Percentiles rank a stretch among this genome's conserved stretches.
phyloP scores from a whole-genome alignment of 2,329 filamentous ascomycete genomes.

The Pseudogymnoascus sp. region DNA sequence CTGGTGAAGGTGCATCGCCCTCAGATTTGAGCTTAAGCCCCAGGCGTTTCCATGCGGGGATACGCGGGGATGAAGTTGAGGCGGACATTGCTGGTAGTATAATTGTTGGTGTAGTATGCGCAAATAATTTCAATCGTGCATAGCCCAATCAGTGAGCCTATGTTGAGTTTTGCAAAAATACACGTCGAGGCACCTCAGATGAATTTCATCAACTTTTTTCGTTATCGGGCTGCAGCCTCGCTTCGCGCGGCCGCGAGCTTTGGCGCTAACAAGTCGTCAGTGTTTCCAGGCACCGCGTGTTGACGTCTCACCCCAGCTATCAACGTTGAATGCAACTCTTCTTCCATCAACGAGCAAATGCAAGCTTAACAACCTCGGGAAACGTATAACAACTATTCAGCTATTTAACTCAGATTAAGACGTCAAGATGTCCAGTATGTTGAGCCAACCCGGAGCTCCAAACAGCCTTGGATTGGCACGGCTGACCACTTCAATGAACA shows the following conservation, averaged over 20 bases:
- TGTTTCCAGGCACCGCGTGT: constrained; percentile 10
- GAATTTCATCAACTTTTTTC: constrained; percentile 8
- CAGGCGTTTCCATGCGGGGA: constrained; percentile 54
- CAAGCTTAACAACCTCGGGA: not conserved
- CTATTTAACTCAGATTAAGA: not conserved
- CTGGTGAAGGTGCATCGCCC: constrained; percentile 27
- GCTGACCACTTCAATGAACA: constrained; percentile 32
- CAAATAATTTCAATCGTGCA: constrained; percentile 3
- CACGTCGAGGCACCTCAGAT: not conserved
- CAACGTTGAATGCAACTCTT: constrained; percentile 1
- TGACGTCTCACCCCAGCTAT: constrained; percentile 11
- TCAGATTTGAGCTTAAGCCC: constrained; percentile 53
- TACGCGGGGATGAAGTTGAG: constrained; percentile 19
- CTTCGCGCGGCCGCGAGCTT: constrained; percentile 10
- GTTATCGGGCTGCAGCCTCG: constrained; percentile 10
- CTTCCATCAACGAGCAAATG: not conserved
- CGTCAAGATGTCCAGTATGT: constrained; percentile 33
- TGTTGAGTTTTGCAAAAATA: constrained; percentile 6
- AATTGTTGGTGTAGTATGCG: constrained; percentile 4
- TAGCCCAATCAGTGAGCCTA: constrained; percentile 2
- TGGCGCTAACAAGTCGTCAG: constrained; percentile 6
- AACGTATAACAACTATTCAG: not conserved
- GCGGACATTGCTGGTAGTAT: constrained; percentile 7
- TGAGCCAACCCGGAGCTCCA: constrained; percentile 11
- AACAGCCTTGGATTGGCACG: constrained; percentile 1